A percentile compares a stretch with the other conserved stretches of the same genome.
Evolutionary conservation across 495 filamentous ascomycete species (phyloP).

Genomic region (Tricharina praecox): DNA sequence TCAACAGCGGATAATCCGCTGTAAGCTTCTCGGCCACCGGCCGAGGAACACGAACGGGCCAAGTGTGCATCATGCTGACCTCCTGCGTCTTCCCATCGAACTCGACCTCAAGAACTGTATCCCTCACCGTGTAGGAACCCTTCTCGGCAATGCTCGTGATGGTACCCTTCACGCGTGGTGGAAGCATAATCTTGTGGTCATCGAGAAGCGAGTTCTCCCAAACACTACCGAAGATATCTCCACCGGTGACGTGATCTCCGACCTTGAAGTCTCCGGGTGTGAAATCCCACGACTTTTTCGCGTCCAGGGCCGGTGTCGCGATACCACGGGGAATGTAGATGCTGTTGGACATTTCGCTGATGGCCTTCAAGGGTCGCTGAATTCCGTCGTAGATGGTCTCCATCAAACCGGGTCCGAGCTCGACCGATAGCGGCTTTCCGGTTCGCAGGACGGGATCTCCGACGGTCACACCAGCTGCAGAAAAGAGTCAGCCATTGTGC

Average conservation of each 20-base stretch:
- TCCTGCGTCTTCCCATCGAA: constrained; percentile 91
- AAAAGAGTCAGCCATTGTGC: background rate
- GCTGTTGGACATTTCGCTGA: constrained; percentile 54
- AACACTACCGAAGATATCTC: constrained; percentile 84
- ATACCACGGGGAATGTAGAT: constrained; percentile 98
- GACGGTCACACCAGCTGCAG: constrained; percentile 76
- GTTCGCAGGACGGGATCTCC: constrained; percentile 83
- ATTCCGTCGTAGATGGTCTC: constrained; percentile 99
- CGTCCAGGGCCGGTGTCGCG: constrained; percentile 69
- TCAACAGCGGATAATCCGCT: constrained; percentile 75
- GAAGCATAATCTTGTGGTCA: constrained; percentile 90
- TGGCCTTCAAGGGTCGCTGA: constrained; percentile 78
- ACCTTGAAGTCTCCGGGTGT: constrained; percentile 70
- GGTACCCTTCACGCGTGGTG: constrained; percentile 73
- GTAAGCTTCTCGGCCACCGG: constrained; percentile 79
- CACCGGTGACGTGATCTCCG: constrained; percentile 90
- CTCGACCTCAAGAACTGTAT: constrained; percentile 89
- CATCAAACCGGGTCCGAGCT: constrained; percentile 91
- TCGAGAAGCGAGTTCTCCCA: constrained; percentile 91
- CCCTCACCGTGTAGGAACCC: constrained; percentile 83
- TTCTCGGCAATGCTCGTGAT: constrained; percentile 79
- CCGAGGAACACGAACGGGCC: constrained; percentile 94
- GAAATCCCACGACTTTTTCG: constrained; percentile 87
- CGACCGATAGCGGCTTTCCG: constrained; percentile 89
- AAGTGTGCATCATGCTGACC: constrained; percentile 94